Conservation (phyloP, 2,329 filamentous ascomycete species). For the Thielaviopsis punctulata region DNA sequence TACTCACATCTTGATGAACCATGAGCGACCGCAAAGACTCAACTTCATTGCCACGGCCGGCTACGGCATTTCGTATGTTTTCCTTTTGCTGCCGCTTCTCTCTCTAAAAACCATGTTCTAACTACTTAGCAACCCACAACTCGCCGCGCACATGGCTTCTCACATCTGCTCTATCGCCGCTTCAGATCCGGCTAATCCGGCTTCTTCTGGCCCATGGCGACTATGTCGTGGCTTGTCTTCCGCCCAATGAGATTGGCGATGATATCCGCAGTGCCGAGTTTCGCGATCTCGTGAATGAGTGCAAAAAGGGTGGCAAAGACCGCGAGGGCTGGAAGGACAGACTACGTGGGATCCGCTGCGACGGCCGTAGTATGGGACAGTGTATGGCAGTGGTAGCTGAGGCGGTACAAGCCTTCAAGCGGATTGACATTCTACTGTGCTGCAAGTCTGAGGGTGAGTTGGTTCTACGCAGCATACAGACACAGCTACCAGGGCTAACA, state of each 20-base stretch:
- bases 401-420: constrained; percentile 66
- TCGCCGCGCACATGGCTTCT: constrained; percentile 84
- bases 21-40: constrained; percentile 5
- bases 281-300: constrained; percentile 57
- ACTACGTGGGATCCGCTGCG: constrained; percentile 47
- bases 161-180: constrained; percentile 69
- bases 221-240: constrained; percentile 70
- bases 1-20: not conserved
- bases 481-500: not conserved
- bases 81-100: not conserved
- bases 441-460: constrained; percentile 65
- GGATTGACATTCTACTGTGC: constrained; percentile 78
- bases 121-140: constrained; percentile 41
- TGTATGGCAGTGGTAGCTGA: constrained; percentile 79
- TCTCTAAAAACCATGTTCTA: not conserved
- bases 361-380: constrained; percentile 45
- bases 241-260: constrained; percentile 62
- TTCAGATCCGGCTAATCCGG: constrained; percentile 66
- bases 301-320: constrained; percentile 43
- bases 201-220: constrained; percentile 81
- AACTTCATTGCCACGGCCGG: not conserved
- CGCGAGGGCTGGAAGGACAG: constrained; percentile 68
- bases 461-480: not conserved
- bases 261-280: constrained; percentile 63
- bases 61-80: constrained; percentile 8